phyloP scores from a whole-genome alignment of 2,329 filamentous ascomycete species.

The Alternaria brassicae region DNA sequence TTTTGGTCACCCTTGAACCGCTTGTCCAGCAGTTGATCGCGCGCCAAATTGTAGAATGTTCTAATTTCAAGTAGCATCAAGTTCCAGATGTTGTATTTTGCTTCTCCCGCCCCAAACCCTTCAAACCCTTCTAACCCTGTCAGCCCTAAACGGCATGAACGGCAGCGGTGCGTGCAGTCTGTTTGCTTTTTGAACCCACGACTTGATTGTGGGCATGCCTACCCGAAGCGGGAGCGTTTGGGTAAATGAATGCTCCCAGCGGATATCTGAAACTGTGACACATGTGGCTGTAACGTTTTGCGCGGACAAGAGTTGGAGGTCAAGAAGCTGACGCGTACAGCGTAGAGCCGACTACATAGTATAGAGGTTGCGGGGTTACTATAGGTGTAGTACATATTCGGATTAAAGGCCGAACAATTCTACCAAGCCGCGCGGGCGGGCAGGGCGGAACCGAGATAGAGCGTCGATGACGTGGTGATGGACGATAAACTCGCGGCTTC shows the following conservation, averaged over 20 bases:
- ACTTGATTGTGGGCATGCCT: not conserved
- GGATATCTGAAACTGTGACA: conserved; percentile 10
- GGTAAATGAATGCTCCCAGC: not conserved
- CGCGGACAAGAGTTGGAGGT: conserved; percentile 1
- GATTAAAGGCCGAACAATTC: not conserved
- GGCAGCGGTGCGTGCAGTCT: not conserved
- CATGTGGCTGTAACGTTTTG: conserved; percentile 7
- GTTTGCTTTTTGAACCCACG: conserved; percentile 2
- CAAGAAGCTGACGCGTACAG: conserved; percentile 11
- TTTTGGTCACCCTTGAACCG: not conserved
- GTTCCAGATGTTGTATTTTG: not conserved
- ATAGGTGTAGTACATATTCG: not conserved
- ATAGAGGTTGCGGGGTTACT: not conserved
- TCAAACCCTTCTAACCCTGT: too few relatives aligned
- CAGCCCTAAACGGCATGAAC: not conserved
- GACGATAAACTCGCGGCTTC: not conserved
- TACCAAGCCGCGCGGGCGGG: not conserved
- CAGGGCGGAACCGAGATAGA: not conserved
- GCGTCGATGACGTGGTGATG: conserved; percentile 1
- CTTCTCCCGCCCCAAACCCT: not conserved
- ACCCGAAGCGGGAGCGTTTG: conserved; percentile 1
- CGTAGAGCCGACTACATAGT: not conserved
- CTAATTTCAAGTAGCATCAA: not conserved
- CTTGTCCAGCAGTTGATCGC: not conserved
- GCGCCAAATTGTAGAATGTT: too few relatives aligned